Base-by-base conservation (phyloP, 805 yeast genomes). In the Candida sonorensis region DNA sequence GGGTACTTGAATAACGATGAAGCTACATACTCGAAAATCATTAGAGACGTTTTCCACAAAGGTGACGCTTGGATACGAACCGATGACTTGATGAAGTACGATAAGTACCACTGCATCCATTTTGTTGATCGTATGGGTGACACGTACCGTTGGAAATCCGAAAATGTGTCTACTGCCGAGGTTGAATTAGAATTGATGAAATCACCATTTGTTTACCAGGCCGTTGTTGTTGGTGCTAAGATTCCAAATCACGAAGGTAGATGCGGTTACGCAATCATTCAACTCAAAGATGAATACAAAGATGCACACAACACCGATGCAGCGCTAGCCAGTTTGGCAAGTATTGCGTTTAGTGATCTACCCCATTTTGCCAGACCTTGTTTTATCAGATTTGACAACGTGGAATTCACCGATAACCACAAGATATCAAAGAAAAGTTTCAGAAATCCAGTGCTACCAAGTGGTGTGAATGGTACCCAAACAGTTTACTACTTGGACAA, bases 111-210 rank as follows among this genome's bases (percentile, higher is more conserved):
- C 1, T 60, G 79, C 42, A 68, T 81, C 53, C 85, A 81, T 58
- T 88, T 88, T 57, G 85, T 87, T 27, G 97, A 88, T 63, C 67
- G 97, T 50, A 61, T 90, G 50, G 97, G 97, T 26, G 97, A 88
- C 52, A 90, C 97, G 0, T 88, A 83, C 64, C 69, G 97, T 46
- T 88, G 97, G 97, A 90, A 86, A 61, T 81, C 94, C 2, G 97
- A 88, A 61, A 88, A 88, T 55, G 96, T 90, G 9, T 77, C 92
- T 12, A 87, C 97, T 10, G 79, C 88, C 21, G 97, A 88, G 61
- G 96, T 88, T 24, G 97, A 90, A n/a, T n/a, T n/a, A n/a, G n/a
- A 53, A 82, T 80, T 50, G 79, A 77, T 51, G 57, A 83, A 18
- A 67, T 72, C 57, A 53, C 62, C 30, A 9, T 25, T 4, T 37